Base-by-base conservation (phyloP, 257 asterid species). In the Eucommia ulmoides region DNA sequence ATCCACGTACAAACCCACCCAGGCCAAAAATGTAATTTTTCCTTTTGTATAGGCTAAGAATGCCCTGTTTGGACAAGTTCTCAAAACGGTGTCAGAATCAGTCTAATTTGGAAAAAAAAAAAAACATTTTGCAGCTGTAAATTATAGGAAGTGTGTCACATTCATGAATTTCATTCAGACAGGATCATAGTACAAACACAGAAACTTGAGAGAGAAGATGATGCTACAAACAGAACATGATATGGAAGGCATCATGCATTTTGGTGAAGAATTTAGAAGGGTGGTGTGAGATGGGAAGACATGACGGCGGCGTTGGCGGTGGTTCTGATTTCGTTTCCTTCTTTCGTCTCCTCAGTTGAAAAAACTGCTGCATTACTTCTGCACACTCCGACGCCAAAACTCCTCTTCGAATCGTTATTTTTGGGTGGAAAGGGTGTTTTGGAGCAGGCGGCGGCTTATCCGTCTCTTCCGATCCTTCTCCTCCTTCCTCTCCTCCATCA, bases 361-460 rank as follows among this genome's bases (percentile, higher is more conserved):
- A 86, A 71, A 91, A 91, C 33, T 81, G 87, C 57, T 86, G 95
- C 97, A 91, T 91, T 11, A 77, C 64, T 16, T 79, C 93, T 49
- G 94, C 95, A 69, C 99, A 86, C n/a, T 86, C 96, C 8, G 82
- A 54, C 20, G 84, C 67, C 61, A 91, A 62, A 18, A 91, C 83
- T 20, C 88, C 84, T 46, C 95, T 76, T 52, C 96, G 69, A 15
- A 91, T 71, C 0, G 21, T 66, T 49, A 91, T 83, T 33, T 81
- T 81, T 23, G 99, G 93, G 68, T 91, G 99, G 78, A 91, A 91
- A 3, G 99, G 99, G 50, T 91, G 99, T 45, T 81, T 66, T 0
- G 99, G 96, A 42, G 96, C 80, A 59, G 82, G 47, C 17, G 93
- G 81, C 17, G 93, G 81, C 60, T 83, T 80, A 23, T 83, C 88